A percentile compares a stretch with the other conserved stretches of the same genome.
Conservation (phyloP, 2,329 filamentous ascomycete species). For the Sporothrix inflata region DNA sequence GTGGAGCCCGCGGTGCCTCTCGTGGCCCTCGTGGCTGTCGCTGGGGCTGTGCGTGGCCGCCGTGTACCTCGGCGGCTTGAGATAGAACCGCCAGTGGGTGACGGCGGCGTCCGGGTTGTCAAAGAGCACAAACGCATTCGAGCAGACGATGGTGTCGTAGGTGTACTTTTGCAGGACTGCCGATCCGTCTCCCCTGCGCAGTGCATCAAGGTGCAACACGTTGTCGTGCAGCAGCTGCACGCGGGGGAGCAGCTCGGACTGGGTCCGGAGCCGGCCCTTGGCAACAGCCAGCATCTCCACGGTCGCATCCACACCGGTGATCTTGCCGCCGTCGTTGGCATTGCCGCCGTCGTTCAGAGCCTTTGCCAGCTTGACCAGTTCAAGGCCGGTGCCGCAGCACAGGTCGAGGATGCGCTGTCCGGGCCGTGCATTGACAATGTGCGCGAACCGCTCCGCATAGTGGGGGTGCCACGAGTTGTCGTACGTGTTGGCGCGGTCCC, state of each 20-base stretch:
- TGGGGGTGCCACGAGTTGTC: slow-evolving; percentile 43
- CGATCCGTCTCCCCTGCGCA: background rate
- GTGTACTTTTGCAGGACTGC: background rate
- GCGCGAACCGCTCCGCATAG: slow-evolving; percentile 41
- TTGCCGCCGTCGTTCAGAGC: slow-evolving; percentile 32
- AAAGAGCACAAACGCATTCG: slow-evolving; percentile 43
- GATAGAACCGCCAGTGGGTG: slow-evolving; percentile 38
- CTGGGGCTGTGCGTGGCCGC: background rate
- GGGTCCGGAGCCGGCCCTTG: slow-evolving; percentile 34
- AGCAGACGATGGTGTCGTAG: slow-evolving; percentile 43
- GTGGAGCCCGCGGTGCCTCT: background rate
- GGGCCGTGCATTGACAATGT: slow-evolving; percentile 34
- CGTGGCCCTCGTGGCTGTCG: background rate
- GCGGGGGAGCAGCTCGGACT: slow-evolving; percentile 27
- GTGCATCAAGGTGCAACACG: background rate
- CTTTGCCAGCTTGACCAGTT: slow-evolving; percentile 40
- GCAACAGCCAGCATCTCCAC: slow-evolving; percentile 41
- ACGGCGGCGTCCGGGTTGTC: slow-evolving; percentile 37
- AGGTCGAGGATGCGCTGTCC: slow-evolving; percentile 41
- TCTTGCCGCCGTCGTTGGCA: slow-evolving; percentile 34
- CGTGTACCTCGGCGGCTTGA: slow-evolving; percentile 33
- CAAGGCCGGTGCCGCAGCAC: slow-evolving; percentile 44
- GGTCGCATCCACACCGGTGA: slow-evolving; percentile 42
- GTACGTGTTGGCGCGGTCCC: slow-evolving; percentile 39
- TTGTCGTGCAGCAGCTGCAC: background rate